Percentiles rank a stretch among this genome's conserved stretches.
Conservation (phyloP, 164 flowering plant genomes). For the Vitis cinerea region DNA sequence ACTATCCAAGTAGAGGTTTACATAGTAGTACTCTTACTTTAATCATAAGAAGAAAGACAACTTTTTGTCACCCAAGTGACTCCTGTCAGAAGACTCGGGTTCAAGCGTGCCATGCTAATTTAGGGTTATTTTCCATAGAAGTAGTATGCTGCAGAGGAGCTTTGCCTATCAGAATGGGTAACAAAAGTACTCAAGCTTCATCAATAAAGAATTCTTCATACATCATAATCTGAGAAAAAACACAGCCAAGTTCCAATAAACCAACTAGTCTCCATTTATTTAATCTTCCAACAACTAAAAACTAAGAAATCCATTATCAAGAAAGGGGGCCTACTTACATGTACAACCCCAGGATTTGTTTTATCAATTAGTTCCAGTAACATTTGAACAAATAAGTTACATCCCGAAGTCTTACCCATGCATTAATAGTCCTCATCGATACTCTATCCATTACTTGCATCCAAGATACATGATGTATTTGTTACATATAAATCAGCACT, state of each 20-base stretch:
- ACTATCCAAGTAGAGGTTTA: too few relatives aligned
- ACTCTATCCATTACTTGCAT: neutral
- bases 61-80: too few relatives aligned
- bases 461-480: neutral
- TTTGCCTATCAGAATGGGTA: too few relatives aligned
- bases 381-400: neutral
- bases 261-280: neutral
- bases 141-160: too few relatives aligned
- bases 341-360: neutral
- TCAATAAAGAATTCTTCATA: neutral
- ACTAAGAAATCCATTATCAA: neutral
- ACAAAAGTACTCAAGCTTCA: neutral
- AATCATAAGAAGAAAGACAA: too few relatives aligned
- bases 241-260: neutral
- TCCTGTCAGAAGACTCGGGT: too few relatives aligned
- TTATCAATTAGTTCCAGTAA: neutral
- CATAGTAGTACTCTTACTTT: too few relatives aligned
- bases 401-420: neutral
- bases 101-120: too few relatives aligned
- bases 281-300: neutral
- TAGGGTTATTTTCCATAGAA: too few relatives aligned
- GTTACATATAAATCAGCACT: neutral
- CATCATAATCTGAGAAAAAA: neutral
- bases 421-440: neutral
- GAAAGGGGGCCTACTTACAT: neutral